Evolutionary conservation across 2,329 filamentous ascomycete genomes (phyloP).

Genomic region (Colletotrichum acutatum): DNA sequence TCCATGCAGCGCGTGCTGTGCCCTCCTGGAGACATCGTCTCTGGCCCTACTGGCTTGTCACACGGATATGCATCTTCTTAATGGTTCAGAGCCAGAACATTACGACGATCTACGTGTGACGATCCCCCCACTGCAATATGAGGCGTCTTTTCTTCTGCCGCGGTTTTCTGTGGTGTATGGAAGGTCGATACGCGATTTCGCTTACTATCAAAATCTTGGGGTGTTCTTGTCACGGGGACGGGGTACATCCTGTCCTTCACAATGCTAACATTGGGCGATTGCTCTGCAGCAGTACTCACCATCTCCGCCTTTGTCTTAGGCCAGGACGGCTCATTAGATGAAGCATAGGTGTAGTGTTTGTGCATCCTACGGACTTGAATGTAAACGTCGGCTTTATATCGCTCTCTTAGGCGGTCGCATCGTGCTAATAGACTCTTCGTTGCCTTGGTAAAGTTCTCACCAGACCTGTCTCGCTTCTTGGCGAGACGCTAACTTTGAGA

Average conservation of each 20-base stretch:
- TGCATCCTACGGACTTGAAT: neutral
- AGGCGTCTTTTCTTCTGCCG: neutral
- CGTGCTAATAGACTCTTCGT: neutral
- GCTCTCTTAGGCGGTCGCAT: neutral
- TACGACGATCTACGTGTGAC: neutral
- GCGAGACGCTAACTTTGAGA: neutral
- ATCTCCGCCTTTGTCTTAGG: conserved; percentile 4
- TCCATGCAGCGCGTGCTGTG: neutral
- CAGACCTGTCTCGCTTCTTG: neutral
- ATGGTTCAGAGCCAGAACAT: neutral
- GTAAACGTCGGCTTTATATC: neutral
- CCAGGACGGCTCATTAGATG: neutral
- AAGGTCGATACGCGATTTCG: neutral
- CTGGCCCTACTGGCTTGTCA: neutral
- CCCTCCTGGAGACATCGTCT: neutral
- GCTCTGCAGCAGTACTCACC: neutral
- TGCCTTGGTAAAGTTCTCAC: conserved; percentile 1
- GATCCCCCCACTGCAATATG: neutral
- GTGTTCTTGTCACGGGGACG: neutral
- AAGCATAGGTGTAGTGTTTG: conserved; percentile 7
- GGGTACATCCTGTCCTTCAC: conserved; percentile 6
- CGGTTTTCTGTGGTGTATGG: neutral
- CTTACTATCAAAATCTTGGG: neutral
- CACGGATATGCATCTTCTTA: neutral
- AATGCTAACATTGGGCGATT: neutral